phyloP scores from a whole-genome alignment of 164 flowering plant genomes.

The Liquidambar formosana region DNA sequence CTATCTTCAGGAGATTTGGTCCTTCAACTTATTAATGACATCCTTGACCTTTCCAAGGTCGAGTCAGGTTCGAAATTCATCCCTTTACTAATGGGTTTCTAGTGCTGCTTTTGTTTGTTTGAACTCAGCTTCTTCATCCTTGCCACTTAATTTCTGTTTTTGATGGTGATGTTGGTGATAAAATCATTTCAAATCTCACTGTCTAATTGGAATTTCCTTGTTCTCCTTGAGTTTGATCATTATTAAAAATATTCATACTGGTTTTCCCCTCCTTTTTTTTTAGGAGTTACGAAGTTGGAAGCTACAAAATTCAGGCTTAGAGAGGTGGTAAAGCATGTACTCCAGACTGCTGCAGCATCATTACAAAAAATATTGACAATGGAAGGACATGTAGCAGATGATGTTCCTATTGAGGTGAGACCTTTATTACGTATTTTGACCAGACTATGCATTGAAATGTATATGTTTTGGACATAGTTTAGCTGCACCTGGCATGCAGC shows the following conservation, averaged over 20 bases:
- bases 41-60: slow-evolving; percentile 96
- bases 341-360: slow-evolving; percentile 97
- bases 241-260: too few species aligned
- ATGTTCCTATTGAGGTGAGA: slow-evolving; percentile 90
- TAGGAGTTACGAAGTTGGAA: slow-evolving; percentile 96
- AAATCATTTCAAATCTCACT: too few species aligned
- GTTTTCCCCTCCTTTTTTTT: not conserved
- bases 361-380: slow-evolving; percentile 65
- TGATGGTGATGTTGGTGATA: too few species aligned
- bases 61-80: slow-evolving; percentile 73
- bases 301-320: slow-evolving; percentile 93
- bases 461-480: too few species aligned
- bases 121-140: not conserved
- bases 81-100: too few species aligned
- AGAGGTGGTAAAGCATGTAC: slow-evolving; percentile 93
- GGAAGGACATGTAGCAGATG: slow-evolving; percentile 82
- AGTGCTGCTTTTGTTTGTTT: too few species aligned
- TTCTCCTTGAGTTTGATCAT: too few species aligned
- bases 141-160: too few species aligned
- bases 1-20: slow-evolving; percentile 93
- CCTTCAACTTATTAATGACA: slow-evolving; percentile 92
- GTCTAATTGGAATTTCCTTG: too few species aligned
- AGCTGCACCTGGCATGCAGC: too few species aligned
- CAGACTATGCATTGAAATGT: too few species aligned
- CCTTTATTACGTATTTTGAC: not conserved